Base-by-base conservation (phyloP, 1,284 basidiomycete species). In the Irpex sp. region DNA sequence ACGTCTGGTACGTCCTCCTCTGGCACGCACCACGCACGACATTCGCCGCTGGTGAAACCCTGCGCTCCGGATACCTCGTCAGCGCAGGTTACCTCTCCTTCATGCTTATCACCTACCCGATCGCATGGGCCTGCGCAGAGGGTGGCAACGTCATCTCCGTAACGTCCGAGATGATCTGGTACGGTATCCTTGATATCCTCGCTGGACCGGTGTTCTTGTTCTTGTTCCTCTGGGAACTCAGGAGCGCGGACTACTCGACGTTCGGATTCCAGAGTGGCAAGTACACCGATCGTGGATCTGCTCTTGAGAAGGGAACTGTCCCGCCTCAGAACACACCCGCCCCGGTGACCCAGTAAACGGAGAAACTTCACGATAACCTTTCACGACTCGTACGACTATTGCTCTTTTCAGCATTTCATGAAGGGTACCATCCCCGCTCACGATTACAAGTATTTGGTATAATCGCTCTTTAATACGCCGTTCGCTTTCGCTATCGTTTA, bases 151-250 rank as follows among this genome's bases (percentile, higher is more conserved):
- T 44, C 49, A 83, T 84, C 67, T 71, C 73, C 0, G 76, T 79
- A 31, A 76, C 78, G 36, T 74, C 73, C 63, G 82, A 80, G 70
- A 79, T 80, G 78, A 74, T 83, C 63, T 87, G 84, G 75, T 88
- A 87, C 73, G 86, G 85, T 64, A 75, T 86, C 64, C 78, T 89
- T 62, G 86, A 88, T 68, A 60, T 88, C 13, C 62, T 87, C 66
- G 78, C 82, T 64, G 85, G 82, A 64, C 83, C 83, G 4, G 72
- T 82, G 62, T 84, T 81, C 71, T 69, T 80, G 21, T 60, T 76
- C 61, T 60, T 68, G 59, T 76, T 74, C 68, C 68, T 80, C 49
- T 73, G 58, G 31, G 59, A 65, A 17, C 40, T 80, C 51, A 62
- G 68, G 19, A 57, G 26, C 4, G 67, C 77, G 34, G 71, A 73